phyloP scores from a whole-genome alignment of 2,329 filamentous ascomycete species.

The Alternaria brassicicola region DNA sequence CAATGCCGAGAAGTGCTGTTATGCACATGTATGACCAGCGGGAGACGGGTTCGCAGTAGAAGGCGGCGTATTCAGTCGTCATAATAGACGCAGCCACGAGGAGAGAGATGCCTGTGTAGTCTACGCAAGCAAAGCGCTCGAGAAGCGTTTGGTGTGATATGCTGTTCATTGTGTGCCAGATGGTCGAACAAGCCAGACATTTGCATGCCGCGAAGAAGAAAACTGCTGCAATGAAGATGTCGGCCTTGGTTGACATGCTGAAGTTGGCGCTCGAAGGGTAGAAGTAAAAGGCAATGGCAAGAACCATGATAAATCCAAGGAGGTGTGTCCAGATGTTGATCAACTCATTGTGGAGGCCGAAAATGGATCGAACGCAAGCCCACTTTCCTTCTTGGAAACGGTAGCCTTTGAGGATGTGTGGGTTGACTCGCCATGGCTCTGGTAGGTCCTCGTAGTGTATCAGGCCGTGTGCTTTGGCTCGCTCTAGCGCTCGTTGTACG shows the following conservation, averaged over 20 bases:
- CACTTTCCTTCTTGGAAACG: constrained; percentile 91
- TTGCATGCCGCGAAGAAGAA: constrained; percentile 98
- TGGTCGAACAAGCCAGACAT: constrained; percentile 89
- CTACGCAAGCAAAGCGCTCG: constrained; percentile 95
- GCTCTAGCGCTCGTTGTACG: constrained; percentile 76
- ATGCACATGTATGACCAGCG: constrained; percentile 84
- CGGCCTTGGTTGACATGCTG: constrained; percentile 80
- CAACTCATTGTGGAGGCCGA: constrained; percentile 86
- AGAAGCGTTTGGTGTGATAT: constrained; percentile 88
- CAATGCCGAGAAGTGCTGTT: constrained; percentile 80
- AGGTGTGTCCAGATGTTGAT: constrained; percentile 99
- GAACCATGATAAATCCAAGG: constrained; percentile 84
- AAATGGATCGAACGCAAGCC: constrained; percentile 84
- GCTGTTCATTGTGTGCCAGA: constrained; percentile 99
- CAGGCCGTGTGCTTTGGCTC: constrained; percentile 79
- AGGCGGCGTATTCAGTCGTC: constrained; percentile 97
- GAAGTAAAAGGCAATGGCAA: constrained; percentile 92
- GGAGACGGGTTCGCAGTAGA: constrained; percentile 92
- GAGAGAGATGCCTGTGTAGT: constrained; percentile 96
- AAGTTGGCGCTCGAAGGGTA: constrained; percentile 91
- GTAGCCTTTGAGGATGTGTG: constrained; percentile 89
- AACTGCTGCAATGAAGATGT: constrained; percentile 87
- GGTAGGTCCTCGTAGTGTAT: constrained; percentile 91
- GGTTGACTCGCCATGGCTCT: constrained; percentile 91
- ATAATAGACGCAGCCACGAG: constrained; percentile 96